phyloP scores from a whole-genome alignment of 805 yeast species.

The Kodamaea kakaduensis region DNA sequence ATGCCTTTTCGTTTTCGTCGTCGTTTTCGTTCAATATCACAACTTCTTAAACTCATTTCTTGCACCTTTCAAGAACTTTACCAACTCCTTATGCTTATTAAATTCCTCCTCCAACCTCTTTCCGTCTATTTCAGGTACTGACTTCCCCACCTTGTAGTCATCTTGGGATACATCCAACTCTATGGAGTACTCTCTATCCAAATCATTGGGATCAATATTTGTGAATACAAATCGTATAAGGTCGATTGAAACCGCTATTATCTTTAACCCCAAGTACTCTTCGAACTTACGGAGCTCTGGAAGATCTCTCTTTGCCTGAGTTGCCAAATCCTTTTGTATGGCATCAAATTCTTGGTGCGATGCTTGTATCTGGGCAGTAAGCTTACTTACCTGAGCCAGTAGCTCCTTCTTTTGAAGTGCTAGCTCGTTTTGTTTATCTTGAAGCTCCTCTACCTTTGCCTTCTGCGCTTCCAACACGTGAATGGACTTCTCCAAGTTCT shows the following conservation, averaged over 20 bases:
- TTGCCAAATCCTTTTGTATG: constrained; percentile 31
- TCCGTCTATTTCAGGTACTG: constrained; percentile 35
- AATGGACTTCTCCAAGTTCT: constrained; percentile 22
- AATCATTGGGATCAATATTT: constrained; percentile 43
- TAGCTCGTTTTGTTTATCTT: constrained; percentile 32
- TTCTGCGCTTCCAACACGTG: constrained; percentile 29
- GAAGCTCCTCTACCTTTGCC: constrained; percentile 31
- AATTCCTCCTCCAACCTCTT: constrained; percentile 17
- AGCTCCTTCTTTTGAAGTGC: constrained; percentile 22
- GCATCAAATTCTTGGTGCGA: constrained; percentile 29
- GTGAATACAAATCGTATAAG: constrained; percentile 46
- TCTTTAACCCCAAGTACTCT: constrained; percentile 48
- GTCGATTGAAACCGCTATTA: constrained; percentile 48
- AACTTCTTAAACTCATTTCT: constrained; percentile 11
- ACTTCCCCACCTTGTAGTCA: constrained; percentile 31
- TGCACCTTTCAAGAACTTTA: constrained; percentile 16
- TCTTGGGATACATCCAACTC: constrained; percentile 45
- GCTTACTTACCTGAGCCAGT: constrained; percentile 27
- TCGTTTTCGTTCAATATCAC: too few relatives aligned
- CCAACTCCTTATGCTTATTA: constrained; percentile 25
- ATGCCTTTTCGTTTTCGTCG: too few relatives aligned
- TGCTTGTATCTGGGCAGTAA: constrained; percentile 26
- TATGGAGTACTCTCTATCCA: constrained; percentile 39
- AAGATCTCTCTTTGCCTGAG: constrained; percentile 45
- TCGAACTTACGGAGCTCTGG: constrained; percentile 55